A percentile compares a stretch with the other conserved stretches of the same genome.
These are phyloP conservation scores for Cytospora leucostoma DNA, from an alignment of 2,329 filamentous ascomycete species.

Conservation along the genomic window DNA sequence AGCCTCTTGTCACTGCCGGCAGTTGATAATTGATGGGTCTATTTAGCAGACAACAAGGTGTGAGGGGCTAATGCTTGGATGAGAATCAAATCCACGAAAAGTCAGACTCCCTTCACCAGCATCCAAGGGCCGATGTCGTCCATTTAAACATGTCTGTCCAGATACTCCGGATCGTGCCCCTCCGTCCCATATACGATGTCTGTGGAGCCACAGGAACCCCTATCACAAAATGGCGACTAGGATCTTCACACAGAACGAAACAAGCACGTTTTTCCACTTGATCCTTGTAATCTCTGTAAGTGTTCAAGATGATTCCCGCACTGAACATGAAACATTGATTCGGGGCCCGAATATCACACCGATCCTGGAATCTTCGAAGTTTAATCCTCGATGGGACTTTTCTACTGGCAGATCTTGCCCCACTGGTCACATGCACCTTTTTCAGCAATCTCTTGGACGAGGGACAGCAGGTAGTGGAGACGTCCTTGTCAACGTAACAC, in stretches of 20 bases:
- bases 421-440: background rate
- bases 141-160: background rate
- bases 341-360: background rate
- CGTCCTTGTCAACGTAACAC: background rate
- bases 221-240: background rate
- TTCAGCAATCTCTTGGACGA: no score
- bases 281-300: conserved; percentile 6
- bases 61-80: background rate
- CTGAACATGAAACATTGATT: conserved; percentile 6
- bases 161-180: background rate
- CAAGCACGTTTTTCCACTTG: background rate
- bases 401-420: no score
- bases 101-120: background rate
- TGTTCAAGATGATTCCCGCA: background rate
- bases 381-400: no score
- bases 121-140: background rate
- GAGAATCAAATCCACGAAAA: background rate
- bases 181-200: background rate
- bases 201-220: background rate
- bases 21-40: conserved; percentile 6
- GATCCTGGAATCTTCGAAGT: background rate
- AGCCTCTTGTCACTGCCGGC: conserved; percentile 21
- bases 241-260: background rate
- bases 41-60: background rate
- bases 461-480: no score